Conservation (phyloP, 148 eudicot species). For the Rhododendron williamsianum region DNA sequence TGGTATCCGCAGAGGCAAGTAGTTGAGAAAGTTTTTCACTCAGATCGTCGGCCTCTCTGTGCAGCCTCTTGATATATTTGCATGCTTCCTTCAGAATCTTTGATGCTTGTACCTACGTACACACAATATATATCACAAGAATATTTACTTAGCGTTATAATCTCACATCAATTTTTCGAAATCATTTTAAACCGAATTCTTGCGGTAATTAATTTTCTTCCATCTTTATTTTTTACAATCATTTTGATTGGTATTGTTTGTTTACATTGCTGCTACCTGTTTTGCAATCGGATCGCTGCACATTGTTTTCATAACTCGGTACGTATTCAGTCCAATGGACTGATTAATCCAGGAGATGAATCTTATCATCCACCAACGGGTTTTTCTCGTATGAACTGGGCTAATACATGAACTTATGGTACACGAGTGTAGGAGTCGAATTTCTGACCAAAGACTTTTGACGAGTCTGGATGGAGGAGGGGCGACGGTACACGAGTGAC, state of each 20-base stretch:
- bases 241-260: background rate
- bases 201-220: background rate
- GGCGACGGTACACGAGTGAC: background rate
- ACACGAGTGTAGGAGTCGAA: background rate
- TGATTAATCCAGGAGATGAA: background rate
- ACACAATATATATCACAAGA: background rate
- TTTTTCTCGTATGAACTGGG: background rate
- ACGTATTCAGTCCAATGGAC: background rate
- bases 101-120: slow-evolving; percentile 26
- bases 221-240: background rate
- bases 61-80: slow-evolving; percentile 43
- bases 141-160: background rate
- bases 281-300: too few species aligned
- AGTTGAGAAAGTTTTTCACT: slow-evolving; percentile 39
- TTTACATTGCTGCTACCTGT: background rate
- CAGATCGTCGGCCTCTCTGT: slow-evolving; percentile 42
- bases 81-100: slow-evolving; percentile 45
- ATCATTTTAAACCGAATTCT: background rate
- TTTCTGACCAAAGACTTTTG: background rate
- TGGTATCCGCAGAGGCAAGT: slow-evolving; percentile 24
- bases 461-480: background rate
- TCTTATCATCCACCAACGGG: background rate
- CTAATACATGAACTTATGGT: background rate
- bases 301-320: background rate
- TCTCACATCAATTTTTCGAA: background rate